Conservation (phyloP, 208 protist genomes). For the Novymonas esmeraldas region DNA sequence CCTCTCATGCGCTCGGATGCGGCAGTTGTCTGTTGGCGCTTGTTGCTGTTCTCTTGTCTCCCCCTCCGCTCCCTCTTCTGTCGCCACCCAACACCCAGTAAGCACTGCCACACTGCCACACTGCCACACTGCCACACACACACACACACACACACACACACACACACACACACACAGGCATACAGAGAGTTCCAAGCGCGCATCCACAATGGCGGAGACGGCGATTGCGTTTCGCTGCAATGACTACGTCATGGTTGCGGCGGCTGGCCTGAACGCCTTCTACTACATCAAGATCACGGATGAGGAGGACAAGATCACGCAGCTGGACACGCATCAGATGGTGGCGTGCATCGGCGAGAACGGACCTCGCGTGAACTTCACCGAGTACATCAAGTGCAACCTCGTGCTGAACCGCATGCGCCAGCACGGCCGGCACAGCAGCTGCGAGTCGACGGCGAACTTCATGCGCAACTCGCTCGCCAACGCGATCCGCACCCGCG, state of each 20-base stretch:
- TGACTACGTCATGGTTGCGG: conserved; percentile 83
- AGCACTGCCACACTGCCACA: not conserved
- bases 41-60: conserved; percentile 26
- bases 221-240: conserved; percentile 90
- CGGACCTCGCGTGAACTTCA: conserved; percentile 92
- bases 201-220: conserved; percentile 75
- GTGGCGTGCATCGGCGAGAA: conserved; percentile 89
- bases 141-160: conserved; percentile 16
- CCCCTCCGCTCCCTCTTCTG: not conserved
- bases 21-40: too few relatives aligned
- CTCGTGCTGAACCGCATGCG: conserved; percentile 86
- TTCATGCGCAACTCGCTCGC: conserved; percentile 91
- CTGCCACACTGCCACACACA: conserved; percentile 2
- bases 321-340: conserved; percentile 89
- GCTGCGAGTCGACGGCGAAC: conserved; percentile 81
- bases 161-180: conserved; percentile 1
- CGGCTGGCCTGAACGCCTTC: conserved; percentile 83
- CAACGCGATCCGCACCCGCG: conserved; percentile 77
- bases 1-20: too few relatives aligned
- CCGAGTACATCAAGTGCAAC: conserved; percentile 94
- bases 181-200: conserved; percentile 5
- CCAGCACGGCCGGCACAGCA: conserved; percentile 82
- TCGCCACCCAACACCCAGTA: not conserved
- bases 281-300: conserved; percentile 95
- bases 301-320: conserved; percentile 93